A percentile compares a stretch with the other conserved stretches of the same genome.
Conservation (phyloP, 306 rosid genomes). For the Gastrolobium bilobum region DNA sequence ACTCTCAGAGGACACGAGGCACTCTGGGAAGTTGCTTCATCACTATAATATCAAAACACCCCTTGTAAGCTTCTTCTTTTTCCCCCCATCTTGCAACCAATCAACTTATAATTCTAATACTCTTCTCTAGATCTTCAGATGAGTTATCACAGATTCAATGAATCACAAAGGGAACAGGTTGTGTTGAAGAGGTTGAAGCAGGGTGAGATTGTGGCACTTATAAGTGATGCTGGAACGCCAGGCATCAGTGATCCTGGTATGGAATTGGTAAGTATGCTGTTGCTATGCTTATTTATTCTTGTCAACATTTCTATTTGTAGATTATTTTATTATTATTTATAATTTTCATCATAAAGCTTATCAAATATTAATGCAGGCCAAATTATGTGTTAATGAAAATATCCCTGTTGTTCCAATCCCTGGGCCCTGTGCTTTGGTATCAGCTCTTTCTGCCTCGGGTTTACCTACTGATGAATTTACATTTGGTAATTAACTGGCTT, state of each 20-base stretch:
- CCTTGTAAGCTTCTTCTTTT: slow-evolving; percentile 62
- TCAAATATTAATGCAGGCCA: slow-evolving; percentile 71
- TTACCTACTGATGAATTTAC: slow-evolving; percentile 80
- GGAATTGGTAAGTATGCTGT: slow-evolving; percentile 72
- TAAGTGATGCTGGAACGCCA: slow-evolving; percentile 92
- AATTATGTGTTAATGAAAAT: slow-evolving; percentile 75
- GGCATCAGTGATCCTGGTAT: slow-evolving; percentile 96
- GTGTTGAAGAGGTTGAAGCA: slow-evolving; percentile 87
- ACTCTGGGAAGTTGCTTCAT: slow-evolving; percentile 88
- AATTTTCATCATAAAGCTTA: slow-evolving; percentile 1
- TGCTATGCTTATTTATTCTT: not conserved
- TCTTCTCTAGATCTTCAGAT: slow-evolving; percentile 62
- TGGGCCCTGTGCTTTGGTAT: slow-evolving; percentile 90
- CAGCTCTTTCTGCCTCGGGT: slow-evolving; percentile 95
- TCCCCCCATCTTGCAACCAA: not conserved
- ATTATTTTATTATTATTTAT: not conserved
- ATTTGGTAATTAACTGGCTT: slow-evolving; percentile 68
- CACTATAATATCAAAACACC: slow-evolving; percentile 86
- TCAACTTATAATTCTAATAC: slow-evolving; percentile 47
- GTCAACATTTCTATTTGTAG: not conserved
- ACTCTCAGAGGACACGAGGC: slow-evolving; percentile 94
- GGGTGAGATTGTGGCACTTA: slow-evolving; percentile 89
- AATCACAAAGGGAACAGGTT: slow-evolving; percentile 79
- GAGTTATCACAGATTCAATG: slow-evolving; percentile 96
- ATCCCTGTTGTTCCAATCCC: slow-evolving; percentile 89